These are phyloP conservation scores for Pythium aristosporum DNA, from an alignment of 352 stramenopile species.

Conservation along the genomic window DNA sequence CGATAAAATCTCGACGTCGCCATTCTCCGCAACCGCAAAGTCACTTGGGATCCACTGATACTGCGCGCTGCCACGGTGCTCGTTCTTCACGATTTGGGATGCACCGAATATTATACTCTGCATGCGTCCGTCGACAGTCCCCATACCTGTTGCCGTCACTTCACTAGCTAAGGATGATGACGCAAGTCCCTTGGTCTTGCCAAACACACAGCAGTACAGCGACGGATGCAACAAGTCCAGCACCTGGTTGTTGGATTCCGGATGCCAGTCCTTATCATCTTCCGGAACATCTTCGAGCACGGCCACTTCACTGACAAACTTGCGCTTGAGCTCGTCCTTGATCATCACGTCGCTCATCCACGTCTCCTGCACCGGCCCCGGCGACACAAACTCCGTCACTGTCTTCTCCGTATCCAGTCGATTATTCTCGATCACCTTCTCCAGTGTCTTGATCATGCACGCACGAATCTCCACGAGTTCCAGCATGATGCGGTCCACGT, in stretches of 20 bases:
- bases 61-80: slow-evolving; percentile 4
- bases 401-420: not conserved
- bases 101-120: slow-evolving; percentile 29
- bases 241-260: slow-evolving; percentile 45
- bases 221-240: slow-evolving; percentile 66
- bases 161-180: not conserved
- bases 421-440: slow-evolving; percentile 24
- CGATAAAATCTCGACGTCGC: slow-evolving; percentile 22
- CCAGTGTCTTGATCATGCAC: slow-evolving; percentile 20
- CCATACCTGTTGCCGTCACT: slow-evolving; percentile 1
- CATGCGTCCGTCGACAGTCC: slow-evolving; percentile 34
- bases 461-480: slow-evolving; percentile 19
- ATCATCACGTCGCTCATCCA: slow-evolving; percentile 42
- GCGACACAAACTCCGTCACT: slow-evolving; percentile 27
- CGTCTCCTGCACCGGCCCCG: slow-evolving; percentile 31
- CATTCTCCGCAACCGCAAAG: slow-evolving; percentile 22
- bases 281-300: slow-evolving; percentile 41
- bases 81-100: slow-evolving; percentile 20
- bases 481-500: slow-evolving; percentile 23
- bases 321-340: slow-evolving; percentile 22
- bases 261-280: slow-evolving; percentile 58
- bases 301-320: slow-evolving; percentile 31
- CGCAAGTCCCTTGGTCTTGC: slow-evolving; percentile 26
- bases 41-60: slow-evolving; percentile 40
- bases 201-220: slow-evolving; percentile 55